Evolutionary conservation across 805 yeast species (phyloP).

Genomic region (Wickerhamiella lipophila): DNA sequence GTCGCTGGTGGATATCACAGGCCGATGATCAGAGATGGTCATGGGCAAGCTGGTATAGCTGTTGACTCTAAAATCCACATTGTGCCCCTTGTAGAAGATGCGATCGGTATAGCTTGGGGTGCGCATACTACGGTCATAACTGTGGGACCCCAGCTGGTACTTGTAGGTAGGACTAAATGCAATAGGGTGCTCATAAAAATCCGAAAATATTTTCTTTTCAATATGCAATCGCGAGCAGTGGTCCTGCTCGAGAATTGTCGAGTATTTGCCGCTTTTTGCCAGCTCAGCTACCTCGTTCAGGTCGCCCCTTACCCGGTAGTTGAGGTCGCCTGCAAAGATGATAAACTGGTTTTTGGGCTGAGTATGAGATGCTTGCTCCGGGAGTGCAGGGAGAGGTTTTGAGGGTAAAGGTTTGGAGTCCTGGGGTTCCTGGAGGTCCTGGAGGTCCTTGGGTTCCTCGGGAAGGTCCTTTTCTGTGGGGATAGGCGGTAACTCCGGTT

Average conservation of each 20-base stretch:
- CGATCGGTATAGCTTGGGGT: constrained; percentile 52
- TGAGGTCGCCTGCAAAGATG: constrained; percentile 42
- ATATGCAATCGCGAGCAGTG: constrained; percentile 28
- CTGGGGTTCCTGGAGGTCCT: no score
- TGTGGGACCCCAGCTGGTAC: constrained; percentile 25
- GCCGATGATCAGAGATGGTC: constrained; percentile 41
- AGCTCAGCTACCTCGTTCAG: constrained; percentile 25
- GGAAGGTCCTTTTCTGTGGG: background rate
- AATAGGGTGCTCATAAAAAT: constrained; percentile 38
- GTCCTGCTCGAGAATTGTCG: constrained; percentile 35
- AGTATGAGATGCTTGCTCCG: background rate
- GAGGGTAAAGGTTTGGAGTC: background rate
- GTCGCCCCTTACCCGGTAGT: constrained; percentile 40
- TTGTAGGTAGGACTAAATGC: constrained; percentile 46
- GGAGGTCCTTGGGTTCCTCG: constrained; percentile 31
- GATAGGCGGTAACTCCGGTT: background rate
- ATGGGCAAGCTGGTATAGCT: constrained; percentile 3
- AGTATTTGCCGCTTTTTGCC: constrained; percentile 26
- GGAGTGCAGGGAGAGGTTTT: constrained; percentile 1
- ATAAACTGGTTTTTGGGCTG: background rate
- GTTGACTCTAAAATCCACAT: background rate
- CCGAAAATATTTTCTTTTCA: constrained; percentile 29
- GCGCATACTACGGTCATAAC: constrained; percentile 25
- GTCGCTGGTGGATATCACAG: constrained; percentile 35
- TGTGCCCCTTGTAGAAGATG: constrained; percentile 32